These are phyloP conservation scores for Epichloe sibirici DNA, from an alignment of 2,329 filamentous ascomycete species.

Conservation along the genomic window DNA sequence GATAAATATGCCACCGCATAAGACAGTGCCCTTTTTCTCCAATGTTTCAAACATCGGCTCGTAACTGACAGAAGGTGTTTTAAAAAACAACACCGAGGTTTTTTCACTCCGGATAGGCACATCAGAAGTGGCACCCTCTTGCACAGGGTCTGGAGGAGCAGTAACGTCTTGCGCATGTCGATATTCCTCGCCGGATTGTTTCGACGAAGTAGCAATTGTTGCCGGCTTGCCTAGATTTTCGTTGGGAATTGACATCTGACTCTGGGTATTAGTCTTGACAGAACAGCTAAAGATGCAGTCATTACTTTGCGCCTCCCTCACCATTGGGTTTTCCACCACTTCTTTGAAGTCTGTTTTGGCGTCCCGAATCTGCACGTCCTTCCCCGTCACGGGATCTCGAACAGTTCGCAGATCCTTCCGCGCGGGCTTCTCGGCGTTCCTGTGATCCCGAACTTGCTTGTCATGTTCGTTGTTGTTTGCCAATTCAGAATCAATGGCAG, in stretches of 20 bases:
- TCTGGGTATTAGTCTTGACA: background rate
- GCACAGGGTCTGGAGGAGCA: constrained; percentile 77
- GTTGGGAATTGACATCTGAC: constrained; percentile 71
- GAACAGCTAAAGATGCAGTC: background rate
- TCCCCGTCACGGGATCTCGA: constrained; percentile 80
- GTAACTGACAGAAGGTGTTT: constrained; percentile 79
- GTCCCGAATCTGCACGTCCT: constrained; percentile 76
- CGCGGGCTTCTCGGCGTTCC: constrained; percentile 23
- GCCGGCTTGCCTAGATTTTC: constrained; percentile 71
- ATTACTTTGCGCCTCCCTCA: constrained; percentile 19
- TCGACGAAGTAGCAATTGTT: constrained; percentile 56
- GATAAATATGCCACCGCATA: constrained; percentile 60
- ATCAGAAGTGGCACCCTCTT: constrained; percentile 73
- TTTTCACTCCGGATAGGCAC: constrained; percentile 94
- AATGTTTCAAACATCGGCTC: constrained; percentile 74
- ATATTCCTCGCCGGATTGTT: constrained; percentile 68
- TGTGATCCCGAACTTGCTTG: constrained; percentile 31
- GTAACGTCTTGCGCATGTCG: constrained; percentile 78
- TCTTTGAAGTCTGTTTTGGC: constrained; percentile 58
- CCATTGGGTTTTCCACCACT: constrained; percentile 58
- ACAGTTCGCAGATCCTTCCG: constrained; percentile 52
- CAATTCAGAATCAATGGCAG: constrained; percentile 49
- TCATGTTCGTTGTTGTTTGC: constrained; percentile 24
- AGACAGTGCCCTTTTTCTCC: constrained; percentile 59
- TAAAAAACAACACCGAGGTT: constrained; percentile 92